Evolutionary conservation across 208 protist genomes (phyloP).

Genomic region (Acanthamoeba lenticulata): DNA sequence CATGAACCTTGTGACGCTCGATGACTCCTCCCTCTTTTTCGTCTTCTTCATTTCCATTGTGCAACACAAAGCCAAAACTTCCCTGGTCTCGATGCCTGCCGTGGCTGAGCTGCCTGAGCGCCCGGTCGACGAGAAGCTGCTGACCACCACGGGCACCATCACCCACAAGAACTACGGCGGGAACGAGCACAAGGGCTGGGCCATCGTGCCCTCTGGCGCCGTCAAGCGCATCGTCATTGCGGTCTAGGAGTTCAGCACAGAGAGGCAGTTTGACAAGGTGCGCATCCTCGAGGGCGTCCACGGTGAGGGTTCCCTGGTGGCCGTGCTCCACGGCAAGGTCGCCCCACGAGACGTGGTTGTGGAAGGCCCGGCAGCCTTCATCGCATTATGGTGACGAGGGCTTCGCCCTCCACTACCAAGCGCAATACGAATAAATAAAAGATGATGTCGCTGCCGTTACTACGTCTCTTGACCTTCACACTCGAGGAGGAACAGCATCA

Average conservation of each 20-base stretch:
- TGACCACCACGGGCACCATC: background rate
- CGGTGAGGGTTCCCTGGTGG: slow-evolving; percentile 25
- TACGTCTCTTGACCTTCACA: background rate
- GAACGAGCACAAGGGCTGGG: background rate
- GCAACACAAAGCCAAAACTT: background rate
- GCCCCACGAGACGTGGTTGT: background rate
- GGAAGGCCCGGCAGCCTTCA: background rate
- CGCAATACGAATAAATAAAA: background rate
- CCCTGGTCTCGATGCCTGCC: background rate
- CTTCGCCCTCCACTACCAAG: background rate
- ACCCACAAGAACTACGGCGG: background rate
- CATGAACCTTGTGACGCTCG: background rate
- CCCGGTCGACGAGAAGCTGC: background rate
- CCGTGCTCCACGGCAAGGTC: slow-evolving; percentile 37
- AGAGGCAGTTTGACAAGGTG: slow-evolving; percentile 29
- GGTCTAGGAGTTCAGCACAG: slow-evolving; percentile 24
- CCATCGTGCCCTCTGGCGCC: background rate
- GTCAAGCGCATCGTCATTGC: background rate
- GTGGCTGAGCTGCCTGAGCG: background rate
- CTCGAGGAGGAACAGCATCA: background rate
- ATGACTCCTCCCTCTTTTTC: background rate
- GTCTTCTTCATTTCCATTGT: too few species aligned
- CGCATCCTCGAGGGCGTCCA: background rate
- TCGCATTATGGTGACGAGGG: background rate
- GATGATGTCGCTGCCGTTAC: background rate